Base-by-base conservation (phyloP, 73 alveolate species). In the Symbiodinium pilosum region DNA sequence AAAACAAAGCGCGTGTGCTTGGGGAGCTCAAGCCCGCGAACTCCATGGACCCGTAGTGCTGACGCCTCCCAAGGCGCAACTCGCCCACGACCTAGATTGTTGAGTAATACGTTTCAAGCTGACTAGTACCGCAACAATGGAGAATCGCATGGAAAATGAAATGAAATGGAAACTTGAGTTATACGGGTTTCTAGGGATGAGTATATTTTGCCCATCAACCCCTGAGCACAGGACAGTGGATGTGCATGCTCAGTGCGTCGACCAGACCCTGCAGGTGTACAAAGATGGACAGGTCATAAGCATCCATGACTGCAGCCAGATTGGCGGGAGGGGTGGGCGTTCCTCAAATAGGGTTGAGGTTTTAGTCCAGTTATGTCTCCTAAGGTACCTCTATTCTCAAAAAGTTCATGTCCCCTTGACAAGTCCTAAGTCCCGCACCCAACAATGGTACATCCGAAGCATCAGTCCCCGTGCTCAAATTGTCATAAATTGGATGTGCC, bases 211-310 rank as follows among this genome's bases (percentile, higher is more conserved):
- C 24, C n/a, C n/a, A n/a, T n/a, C n/a, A n/a, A n/a, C n/a, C n/a
- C n/a, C n/a, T n/a, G n/a, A 54, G 73, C 73, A 54, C 32, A 83
- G 89, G 89, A 83, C 89, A 28, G 36, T 83, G 52, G 89, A 83
- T 36, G 89, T 83, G 40, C 89, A 83, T 83, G 89, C 89, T 40
- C 54, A 41, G 59, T 83, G 89, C 89, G 89, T 83, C 59, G 89
- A 83, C 89, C 89, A 83, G 89, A 42, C 59, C 68, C 59, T 39
- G 54, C 59, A 42, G 59, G 89, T 42, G 30, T 42, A 83, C 52
- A 83, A 42, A 41, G 68, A 83, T 83, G 85, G 85, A 36, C 85
- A 73, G 85, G 85, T 73, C 44, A 73, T 73, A 73, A 73, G 85
- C 85, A 73, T 56, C 89, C 43, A 20, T 34, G 87, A 36, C 39